Evolutionary conservation across 2,329 filamentous ascomycete genomes (phyloP), one percentile per base, ranked within the genome.

Genomic region (Escovopsis sp.): DNA sequence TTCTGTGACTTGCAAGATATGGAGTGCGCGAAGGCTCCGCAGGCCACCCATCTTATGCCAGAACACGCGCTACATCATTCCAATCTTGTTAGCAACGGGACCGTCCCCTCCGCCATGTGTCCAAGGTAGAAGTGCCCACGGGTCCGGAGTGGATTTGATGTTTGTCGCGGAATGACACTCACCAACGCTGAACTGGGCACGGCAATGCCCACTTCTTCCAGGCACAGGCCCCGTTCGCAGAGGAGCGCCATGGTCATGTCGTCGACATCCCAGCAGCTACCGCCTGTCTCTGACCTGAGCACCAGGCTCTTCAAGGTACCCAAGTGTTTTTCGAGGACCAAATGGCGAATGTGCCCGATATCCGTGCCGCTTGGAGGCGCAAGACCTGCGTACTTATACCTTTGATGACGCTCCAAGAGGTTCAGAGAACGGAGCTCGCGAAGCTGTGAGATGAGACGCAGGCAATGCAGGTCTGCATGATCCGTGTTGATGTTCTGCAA

Each of bases 401-500:
- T 70, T 14, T 48, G 35, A 5, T 57, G 60, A 21, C 70, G 58
- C 50, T 79, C 72, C 19, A 77, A 52, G 44, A 80, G 50, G 42
- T 72, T 71, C 2, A 80, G 53, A 41, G 77, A 69, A n/a, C 66
- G 60, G 2, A 79, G 48, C 37, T 61, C 59, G 5, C 66, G 51
- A 3, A 77, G 58, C 36, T 70, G 60, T 3, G 62, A 59, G 12
- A 74, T 59, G 38, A 68, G 68, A 1, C 60, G 60, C 35, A 79
- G 48, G 38, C 79, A 76, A 0, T 58, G 50, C 2, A 52, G 44
- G 0, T 70, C 69, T 15, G 77, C 73, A 41, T 78, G 68, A 46
- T 80, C 76, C 0, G 73, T 78, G 43, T 70, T 72, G 36, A 80
- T 68, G 41, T 66, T 70, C 33, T 63, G 60, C 29, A 80, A 51